Conservation (phyloP, 129 eudicot genomes). For the Scalesia atractyloides region DNA sequence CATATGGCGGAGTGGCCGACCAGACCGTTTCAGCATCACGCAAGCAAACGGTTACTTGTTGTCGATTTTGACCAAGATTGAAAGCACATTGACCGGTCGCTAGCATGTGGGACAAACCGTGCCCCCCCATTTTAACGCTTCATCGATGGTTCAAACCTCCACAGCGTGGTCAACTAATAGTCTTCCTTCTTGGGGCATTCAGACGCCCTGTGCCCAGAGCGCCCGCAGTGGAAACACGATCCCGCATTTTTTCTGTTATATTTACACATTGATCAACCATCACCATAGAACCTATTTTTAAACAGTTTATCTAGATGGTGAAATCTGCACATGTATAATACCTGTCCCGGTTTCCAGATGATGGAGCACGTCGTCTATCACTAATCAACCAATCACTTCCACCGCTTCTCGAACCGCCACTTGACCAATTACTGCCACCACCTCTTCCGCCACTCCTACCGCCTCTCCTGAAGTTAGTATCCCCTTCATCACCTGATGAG, state of each 20-base stretch:
- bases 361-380: constrained; percentile 54
- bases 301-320: neutral
- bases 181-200: constrained; percentile 73
- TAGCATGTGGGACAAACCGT: constrained; percentile 24
- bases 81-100: constrained; percentile 15
- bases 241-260: constrained; percentile 68
- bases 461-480: constrained; percentile 53
- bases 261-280: constrained; percentile 3
- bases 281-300: neutral
- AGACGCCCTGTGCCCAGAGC: constrained; percentile 75
- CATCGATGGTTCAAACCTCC: constrained; percentile 17
- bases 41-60: neutral
- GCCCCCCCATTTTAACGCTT: constrained; percentile 21
- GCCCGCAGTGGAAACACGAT: constrained; percentile 86
- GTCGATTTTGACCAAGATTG: constrained; percentile 2
- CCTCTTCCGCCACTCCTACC: constrained; percentile 54
- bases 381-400: constrained; percentile 80
- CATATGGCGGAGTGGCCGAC: neutral
- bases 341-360: constrained; percentile 53
- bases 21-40: constrained; percentile 4
- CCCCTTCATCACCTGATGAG: constrained; percentile 50
- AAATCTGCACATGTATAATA: constrained; percentile 1
- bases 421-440: constrained; percentile 54
- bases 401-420: constrained; percentile 45
- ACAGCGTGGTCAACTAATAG: constrained; percentile 35